phyloP scores from a whole-genome alignment of 257 asterid genomes.

The Solanum ossicruentum region DNA sequence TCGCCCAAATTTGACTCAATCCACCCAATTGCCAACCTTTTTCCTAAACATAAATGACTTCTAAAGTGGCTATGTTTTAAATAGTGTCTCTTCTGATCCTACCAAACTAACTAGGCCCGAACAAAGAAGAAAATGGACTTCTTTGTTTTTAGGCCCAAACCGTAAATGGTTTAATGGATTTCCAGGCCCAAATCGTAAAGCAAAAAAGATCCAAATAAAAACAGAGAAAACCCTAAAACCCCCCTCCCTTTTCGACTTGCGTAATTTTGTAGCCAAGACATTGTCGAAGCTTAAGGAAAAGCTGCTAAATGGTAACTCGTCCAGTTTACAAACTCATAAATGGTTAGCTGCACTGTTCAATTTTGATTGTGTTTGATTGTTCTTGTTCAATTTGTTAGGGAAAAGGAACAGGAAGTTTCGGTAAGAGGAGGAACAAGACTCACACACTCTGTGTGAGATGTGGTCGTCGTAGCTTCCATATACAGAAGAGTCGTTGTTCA shows the following conservation, averaged over 20 bases:
- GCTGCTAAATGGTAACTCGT: conserved; percentile 2
- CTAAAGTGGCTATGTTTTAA: not conserved
- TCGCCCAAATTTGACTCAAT: no score
- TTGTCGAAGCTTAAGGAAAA: not conserved
- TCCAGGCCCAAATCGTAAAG: not conserved
- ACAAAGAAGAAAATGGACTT: not conserved
- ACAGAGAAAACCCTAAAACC: not conserved
- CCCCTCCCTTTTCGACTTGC: not conserved
- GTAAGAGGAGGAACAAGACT: conserved; percentile 9
- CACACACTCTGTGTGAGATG: conserved; percentile 7
- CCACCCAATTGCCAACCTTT: no score
- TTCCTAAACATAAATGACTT: no score
- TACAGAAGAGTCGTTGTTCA: conserved; percentile 10
- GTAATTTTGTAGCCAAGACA: not conserved
- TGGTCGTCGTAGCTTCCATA: conserved; percentile 5
- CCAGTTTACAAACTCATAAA: not conserved
- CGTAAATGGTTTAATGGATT: not conserved
- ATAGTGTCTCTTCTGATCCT: not conserved
- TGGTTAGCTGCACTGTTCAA: not conserved
- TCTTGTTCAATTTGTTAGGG: not conserved
- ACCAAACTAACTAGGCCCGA: not conserved
- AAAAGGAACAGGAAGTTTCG: conserved; percentile 10
- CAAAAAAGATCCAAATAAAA: not conserved
- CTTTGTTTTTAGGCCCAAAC: not conserved
- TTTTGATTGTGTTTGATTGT: not conserved